A percentile compares a stretch with the other conserved stretches of the same genome.
phyloP scores from a whole-genome alignment of 176 grass and related monocot species.

The barley (Hordeum vulgare) region DNA sequence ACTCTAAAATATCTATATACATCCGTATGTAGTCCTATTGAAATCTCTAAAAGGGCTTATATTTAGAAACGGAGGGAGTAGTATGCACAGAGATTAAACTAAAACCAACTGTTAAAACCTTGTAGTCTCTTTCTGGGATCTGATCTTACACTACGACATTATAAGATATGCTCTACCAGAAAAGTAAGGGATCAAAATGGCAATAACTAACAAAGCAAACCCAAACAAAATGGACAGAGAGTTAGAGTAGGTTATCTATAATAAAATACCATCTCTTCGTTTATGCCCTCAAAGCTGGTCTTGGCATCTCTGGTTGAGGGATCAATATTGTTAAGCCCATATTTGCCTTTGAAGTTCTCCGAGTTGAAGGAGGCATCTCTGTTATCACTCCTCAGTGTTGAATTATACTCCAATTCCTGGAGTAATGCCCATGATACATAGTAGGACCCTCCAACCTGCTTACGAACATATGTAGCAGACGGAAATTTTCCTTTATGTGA shows the following conservation, averaged over 20 bases:
- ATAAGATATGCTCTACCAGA: not conserved
- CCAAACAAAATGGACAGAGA: not conserved
- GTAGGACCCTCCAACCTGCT: not conserved
- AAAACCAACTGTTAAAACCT: not conserved
- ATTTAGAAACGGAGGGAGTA: too few relatives aligned
- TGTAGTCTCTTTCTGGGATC: not conserved
- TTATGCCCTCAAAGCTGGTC: not conserved
- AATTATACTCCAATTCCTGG: constrained; percentile 2
- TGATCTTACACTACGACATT: not conserved
- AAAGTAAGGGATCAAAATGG: not conserved
- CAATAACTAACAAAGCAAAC: not conserved
- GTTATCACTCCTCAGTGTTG: not conserved
- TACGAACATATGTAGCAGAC: constrained; percentile 5
- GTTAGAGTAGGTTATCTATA: not conserved
- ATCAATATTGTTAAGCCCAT: not conserved
- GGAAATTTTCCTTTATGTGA: constrained; percentile 4
- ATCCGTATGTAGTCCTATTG: too few relatives aligned
- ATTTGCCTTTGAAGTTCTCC: not conserved
- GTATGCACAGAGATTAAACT: not conserved
- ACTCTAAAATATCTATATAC: too few relatives aligned
- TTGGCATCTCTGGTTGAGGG: not conserved
- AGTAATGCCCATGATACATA: not conserved
- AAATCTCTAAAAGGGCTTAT: too few relatives aligned
- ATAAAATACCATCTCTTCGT: not conserved
- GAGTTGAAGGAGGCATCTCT: not conserved